Evolutionary conservation across 2,329 filamentous ascomycete genomes (phyloP).

Genomic region (Alternaria infectoria): DNA sequence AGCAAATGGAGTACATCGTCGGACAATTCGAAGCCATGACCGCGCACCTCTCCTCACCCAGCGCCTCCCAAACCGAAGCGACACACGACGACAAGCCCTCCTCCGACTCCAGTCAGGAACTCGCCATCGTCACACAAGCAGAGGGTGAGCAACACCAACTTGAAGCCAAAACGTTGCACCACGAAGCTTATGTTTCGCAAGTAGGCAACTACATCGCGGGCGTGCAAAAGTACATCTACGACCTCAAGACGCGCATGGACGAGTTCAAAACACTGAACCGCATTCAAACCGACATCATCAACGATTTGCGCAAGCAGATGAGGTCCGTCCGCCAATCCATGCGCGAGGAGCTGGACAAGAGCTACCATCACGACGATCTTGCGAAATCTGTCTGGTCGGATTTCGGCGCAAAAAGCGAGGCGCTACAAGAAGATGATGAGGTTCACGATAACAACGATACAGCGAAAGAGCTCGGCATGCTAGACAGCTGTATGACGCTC

Average conservation of each 20-base stretch:
- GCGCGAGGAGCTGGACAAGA: conserved; percentile 7
- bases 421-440: not conserved
- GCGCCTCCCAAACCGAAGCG: conserved; percentile 28
- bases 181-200: conserved; percentile 29
- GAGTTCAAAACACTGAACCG: conserved; percentile 42
- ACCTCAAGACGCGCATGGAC: conserved; percentile 39
- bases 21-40: conserved; percentile 43
- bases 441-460: not conserved
- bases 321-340: conserved; percentile 20
- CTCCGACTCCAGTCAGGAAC: conserved; percentile 14
- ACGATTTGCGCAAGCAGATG: conserved; percentile 34
- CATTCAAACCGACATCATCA: conserved; percentile 42
- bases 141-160: conserved; percentile 2
- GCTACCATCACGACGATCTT: not conserved
- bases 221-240: conserved; percentile 33
- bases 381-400: not conserved
- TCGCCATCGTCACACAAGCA: conserved; percentile 5
- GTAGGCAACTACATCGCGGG: conserved; percentile 36
- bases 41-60: conserved; percentile 35
- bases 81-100: conserved; percentile 27
- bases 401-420: not conserved
- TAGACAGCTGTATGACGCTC: conserved; percentile 21
- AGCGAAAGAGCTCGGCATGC: conserved; percentile 10
- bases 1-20: conserved; percentile 45
- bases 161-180: conserved; percentile 7